phyloP scores from a whole-genome alignment of 345 rosid species.

The Eutrema heterophyllum region DNA sequence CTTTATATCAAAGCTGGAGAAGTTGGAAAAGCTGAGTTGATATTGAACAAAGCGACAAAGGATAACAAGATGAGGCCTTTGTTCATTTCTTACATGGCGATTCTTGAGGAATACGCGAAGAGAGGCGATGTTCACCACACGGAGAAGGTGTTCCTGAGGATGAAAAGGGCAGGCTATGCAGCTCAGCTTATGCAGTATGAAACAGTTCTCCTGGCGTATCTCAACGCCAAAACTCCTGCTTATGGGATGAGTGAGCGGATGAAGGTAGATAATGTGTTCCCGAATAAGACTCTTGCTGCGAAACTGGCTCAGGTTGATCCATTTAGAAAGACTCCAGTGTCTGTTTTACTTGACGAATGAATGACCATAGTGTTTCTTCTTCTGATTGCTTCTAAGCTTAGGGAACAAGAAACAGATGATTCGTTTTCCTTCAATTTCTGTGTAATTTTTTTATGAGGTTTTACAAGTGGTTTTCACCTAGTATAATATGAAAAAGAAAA shows the following conservation, averaged over 20 bases:
- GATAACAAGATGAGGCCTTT: slow-evolving; percentile 51
- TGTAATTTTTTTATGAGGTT: too few species aligned
- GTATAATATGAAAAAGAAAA: too few species aligned
- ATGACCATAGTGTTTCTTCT: not conserved
- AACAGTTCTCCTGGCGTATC: slow-evolving; percentile 47
- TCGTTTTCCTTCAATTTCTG: not conserved
- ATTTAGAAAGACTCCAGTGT: slow-evolving; percentile 53
- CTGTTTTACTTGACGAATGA: slow-evolving; percentile 51
- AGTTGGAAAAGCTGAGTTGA: slow-evolving; percentile 70
- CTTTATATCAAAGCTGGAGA: slow-evolving; percentile 74
- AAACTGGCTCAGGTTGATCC: slow-evolving; percentile 57
- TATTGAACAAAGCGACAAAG: slow-evolving; percentile 54
- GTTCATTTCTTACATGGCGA: slow-evolving; percentile 49
- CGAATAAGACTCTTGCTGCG: slow-evolving; percentile 44
- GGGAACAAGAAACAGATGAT: not conserved
- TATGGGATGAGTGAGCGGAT: slow-evolving; percentile 84
- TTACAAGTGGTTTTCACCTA: too few species aligned
- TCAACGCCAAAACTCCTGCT: slow-evolving; percentile 58
- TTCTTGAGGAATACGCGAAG: slow-evolving; percentile 61
- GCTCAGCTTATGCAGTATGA: slow-evolving; percentile 57
- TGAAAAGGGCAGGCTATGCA: slow-evolving; percentile 58
- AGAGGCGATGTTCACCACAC: slow-evolving; percentile 76
- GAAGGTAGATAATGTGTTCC: slow-evolving; percentile 77
- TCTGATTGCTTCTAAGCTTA: not conserved
- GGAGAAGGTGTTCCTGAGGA: slow-evolving; percentile 69